Percentiles rank a stretch among this genome's conserved stretches.
These are phyloP conservation scores for Emergomyces orientalis DNA, from an alignment of 2,329 filamentous ascomycete genomes.

Conservation along the genomic window DNA sequence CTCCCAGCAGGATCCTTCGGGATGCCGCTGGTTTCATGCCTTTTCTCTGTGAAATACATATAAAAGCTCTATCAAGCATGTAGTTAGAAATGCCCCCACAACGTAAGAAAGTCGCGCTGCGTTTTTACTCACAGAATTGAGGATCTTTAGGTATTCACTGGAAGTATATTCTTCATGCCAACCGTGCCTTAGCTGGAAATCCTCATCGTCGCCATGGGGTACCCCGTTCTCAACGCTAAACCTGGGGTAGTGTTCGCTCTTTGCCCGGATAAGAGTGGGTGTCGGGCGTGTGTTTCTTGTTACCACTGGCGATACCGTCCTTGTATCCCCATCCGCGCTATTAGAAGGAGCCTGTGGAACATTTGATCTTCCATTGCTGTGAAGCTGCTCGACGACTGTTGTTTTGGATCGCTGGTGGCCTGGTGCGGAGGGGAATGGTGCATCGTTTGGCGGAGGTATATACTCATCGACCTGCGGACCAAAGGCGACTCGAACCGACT, in stretches of 20 bases:
- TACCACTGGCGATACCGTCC: not conserved
- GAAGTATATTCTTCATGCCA: slow-evolving; percentile 90
- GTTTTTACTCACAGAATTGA: slow-evolving; percentile 60
- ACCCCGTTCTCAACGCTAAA: slow-evolving; percentile 22
- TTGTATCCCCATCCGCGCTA: not conserved
- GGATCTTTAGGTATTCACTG: slow-evolving; percentile 74
- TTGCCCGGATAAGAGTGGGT: slow-evolving; percentile 41
- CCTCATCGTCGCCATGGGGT: slow-evolving; percentile 40
- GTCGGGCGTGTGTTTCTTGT: slow-evolving; percentile 23
- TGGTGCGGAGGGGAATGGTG: slow-evolving; percentile 19
- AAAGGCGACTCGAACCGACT: slow-evolving; percentile 32
- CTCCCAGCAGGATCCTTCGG: slow-evolving; percentile 52
- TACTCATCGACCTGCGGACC: slow-evolving; percentile 31
- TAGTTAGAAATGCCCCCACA: slow-evolving; percentile 11
- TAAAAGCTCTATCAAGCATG: slow-evolving; percentile 70
- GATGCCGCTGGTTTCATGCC: slow-evolving; percentile 87
- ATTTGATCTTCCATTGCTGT: not conserved
- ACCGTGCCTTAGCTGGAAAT: slow-evolving; percentile 63
- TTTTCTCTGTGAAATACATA: slow-evolving; percentile 99
- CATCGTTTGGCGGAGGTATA: slow-evolving; percentile 28
- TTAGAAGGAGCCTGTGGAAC: not conserved
- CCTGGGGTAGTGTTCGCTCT: slow-evolving; percentile 45
- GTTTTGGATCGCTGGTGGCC: slow-evolving; percentile 21
- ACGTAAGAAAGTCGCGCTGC: not conserved
- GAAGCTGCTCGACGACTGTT: not conserved